Evolutionary conservation across 345 rosid genomes (phyloP).

Genomic region (Eutrema japonicum): DNA sequence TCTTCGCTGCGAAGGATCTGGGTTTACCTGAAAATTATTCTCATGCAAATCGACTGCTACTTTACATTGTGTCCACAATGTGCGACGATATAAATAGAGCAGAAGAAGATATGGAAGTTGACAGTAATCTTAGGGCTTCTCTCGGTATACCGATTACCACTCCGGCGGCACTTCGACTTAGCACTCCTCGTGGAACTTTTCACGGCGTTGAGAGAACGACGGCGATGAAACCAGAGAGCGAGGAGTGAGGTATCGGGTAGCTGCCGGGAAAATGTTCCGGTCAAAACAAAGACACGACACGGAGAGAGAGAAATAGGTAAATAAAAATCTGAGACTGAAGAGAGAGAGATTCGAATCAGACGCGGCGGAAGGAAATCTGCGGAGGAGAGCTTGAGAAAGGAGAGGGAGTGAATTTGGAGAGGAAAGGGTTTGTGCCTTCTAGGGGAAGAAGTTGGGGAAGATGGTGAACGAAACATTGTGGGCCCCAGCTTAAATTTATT

Average conservation of each 20-base stretch:
- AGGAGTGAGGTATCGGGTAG: slow-evolving; percentile 2
- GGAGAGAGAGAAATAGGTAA: neutral
- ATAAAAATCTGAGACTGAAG: neutral
- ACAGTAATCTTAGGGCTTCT: slow-evolving; percentile 24
- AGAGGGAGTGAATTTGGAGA: neutral
- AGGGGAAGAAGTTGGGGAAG: neutral
- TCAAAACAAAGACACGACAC: slow-evolving; percentile 3
- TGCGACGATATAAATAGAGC: neutral
- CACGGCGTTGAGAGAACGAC: slow-evolving; percentile 5
- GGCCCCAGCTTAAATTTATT: neutral
- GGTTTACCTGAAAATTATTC: slow-evolving; percentile 23
- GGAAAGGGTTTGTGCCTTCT: slow-evolving; percentile 19
- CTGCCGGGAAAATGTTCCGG: slow-evolving; percentile 17
- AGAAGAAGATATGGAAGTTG: slow-evolving; percentile 4
- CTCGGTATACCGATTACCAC: neutral
- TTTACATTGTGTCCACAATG: slow-evolving; percentile 21
- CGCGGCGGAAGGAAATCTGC: neutral
- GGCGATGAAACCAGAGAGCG: neutral
- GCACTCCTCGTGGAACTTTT: neutral
- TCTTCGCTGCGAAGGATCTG: neutral
- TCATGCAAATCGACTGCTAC: slow-evolving; percentile 22
- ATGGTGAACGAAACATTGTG: neutral
- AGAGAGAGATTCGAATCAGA: neutral
- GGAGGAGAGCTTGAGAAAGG: slow-evolving; percentile 6
- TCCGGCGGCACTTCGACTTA: slow-evolving; percentile 22